Evolutionary conservation across 768 basidiomycete genomes (phyloP), one percentile per base, ranked within the genome.

Genomic region (Pleurotus pulmonarius): DNA sequence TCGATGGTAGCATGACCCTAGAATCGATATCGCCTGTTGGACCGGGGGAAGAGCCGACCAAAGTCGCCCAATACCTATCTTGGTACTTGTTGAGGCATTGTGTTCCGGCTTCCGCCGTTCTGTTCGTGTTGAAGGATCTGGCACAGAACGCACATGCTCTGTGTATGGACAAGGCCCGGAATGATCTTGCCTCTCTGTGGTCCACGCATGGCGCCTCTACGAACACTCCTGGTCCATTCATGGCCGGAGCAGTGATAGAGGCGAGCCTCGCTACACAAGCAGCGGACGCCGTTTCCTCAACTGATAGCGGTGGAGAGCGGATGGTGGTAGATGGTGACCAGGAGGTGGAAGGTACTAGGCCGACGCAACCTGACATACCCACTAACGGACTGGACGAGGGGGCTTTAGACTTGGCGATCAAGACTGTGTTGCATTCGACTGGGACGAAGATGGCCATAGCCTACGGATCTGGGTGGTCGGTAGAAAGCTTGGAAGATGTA

Each of bases 401-500:
- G 15, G 60, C 64, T 6, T 63, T 82, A 44, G 78, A 78, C 58
- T 49, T 71, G 56, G 81, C 78, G 7, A 93, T 98, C 59, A 87
- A 84, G 62, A 90, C 95, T 65, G 92, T 97, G 7, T 66, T 97
- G 58, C 89, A 93, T 64, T 83, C 85, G 0, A 90, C 94, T 0
- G 95, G 95, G 1, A 83, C 84, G 0, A 94, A 91, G 64, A 81
- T 90, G 80, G 84, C 83, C 18, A 84, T 85, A 4, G 77, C 81
- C 9, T 68, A 88, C 22, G 88, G 85, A 3, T 80, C 83, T 0
- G 89, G 87, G 6, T 92, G 90, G 90, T 81, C 83, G n/a, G 77
- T 83, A 12, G 74, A 80, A 53, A 86, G 84, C 3, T 64, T 92
- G 57, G 82, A 88, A 61, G 86, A 89, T 56, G 75, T 90, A 25